Evolutionary conservation across 805 yeast species (phyloP).

Genomic region (Naumovozyma baii): DNA sequence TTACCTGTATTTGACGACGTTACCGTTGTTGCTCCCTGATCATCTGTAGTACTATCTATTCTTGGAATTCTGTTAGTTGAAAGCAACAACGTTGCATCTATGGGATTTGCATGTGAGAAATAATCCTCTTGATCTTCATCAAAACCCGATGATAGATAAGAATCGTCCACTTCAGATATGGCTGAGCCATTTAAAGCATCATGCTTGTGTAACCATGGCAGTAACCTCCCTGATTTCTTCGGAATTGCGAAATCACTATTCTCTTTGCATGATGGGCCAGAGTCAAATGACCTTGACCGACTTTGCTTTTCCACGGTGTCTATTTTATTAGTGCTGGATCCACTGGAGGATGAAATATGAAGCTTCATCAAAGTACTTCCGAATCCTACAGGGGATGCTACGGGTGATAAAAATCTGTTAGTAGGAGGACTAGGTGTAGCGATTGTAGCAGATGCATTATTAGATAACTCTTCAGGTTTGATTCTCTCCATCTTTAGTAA

Average conservation of each 20-base stretch:
- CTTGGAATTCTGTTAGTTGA: not conserved
- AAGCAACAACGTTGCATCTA: not conserved
- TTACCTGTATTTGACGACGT: not conserved
- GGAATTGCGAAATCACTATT: no score
- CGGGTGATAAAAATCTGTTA: not conserved
- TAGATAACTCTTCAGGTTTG: no score
- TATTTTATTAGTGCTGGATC: not conserved
- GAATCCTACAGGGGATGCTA: not conserved
- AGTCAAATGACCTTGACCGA: not conserved
- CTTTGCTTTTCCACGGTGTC: not conserved
- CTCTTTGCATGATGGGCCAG: not conserved
- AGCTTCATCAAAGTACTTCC: not conserved
- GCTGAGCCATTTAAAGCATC: not conserved
- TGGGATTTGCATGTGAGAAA: not conserved
- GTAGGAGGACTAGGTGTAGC: not conserved
- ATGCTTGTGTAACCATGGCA: not conserved
- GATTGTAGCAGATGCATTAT: no score
- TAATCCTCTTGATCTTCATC: not conserved
- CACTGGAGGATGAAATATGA: not conserved
- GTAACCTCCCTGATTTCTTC: not conserved
- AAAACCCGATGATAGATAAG: not conserved
- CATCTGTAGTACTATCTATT: not conserved
- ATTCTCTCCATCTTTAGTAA: not conserved
- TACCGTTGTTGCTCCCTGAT: not conserved
- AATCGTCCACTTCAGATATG: not conserved